Evolutionary conservation across 139 green algal genomes (phyloP), one percentile per base, ranked within the genome.

Genomic region (Deuterostichococcus epilithicus): DNA sequence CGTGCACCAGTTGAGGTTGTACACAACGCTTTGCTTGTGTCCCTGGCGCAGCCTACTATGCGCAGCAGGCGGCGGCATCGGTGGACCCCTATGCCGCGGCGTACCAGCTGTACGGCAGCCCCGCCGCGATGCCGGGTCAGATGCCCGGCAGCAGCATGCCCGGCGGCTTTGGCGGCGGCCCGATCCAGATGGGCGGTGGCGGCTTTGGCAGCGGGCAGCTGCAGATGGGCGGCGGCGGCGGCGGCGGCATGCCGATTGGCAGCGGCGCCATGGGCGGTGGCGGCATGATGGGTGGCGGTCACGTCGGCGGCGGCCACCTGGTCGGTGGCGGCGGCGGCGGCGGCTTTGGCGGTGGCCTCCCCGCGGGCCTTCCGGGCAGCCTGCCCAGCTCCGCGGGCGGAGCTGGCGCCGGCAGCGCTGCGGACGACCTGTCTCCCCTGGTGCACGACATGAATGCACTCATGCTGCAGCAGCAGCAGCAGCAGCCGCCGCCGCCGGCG

Each of bases 1-100:
- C 33, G 34, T 77, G 63, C 35, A 26, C 20, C 18, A 32, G n/a
- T 15, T 68, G 60, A 8, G 65, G 30, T 34, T 58, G 65, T 71
- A n/a, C 74, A 73, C 18, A 5, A 32, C 68, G 26, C 26, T 23
- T 6, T 74, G 69, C 18, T 65, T 58, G 28, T 47, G 68, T 74
- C 36, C 35, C 47, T 70, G 70, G 67, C 35, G 63, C 76, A 36
- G 65, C 63, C 18, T 80, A 80, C 42, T 80, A 74, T 70, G 76
- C 68, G 30, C 35, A 71, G 28, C 65, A 79, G 10, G 32, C 30
- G 5, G 74, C 58, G 5, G 38, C 47, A 23, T 26, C 52, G 6
- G 71, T 74, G 33, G 74, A 79, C 72, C 74, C 74, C 15, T 65
- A 79, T 66, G 37, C 65, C 6, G 52, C n/a, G n/a, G n/a, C 52